phyloP scores from a whole-genome alignment of 768 basidiomycete species.

The Russula emetica region DNA sequence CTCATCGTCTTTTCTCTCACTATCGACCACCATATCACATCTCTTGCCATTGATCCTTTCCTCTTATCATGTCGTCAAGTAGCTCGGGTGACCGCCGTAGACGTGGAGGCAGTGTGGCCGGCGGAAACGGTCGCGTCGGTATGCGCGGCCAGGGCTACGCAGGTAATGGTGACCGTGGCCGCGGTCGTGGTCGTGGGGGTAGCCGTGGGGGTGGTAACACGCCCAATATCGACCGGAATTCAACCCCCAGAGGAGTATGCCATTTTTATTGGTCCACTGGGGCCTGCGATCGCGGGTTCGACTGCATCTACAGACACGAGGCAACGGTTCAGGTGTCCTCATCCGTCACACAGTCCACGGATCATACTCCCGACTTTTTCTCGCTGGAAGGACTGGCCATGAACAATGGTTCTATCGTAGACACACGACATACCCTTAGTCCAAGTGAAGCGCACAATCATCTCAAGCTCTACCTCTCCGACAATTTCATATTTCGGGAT shows the following conservation, averaged over 20 bases:
- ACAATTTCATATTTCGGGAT: constrained; percentile 30
- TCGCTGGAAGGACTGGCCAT: constrained; percentile 28
- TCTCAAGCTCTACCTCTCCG: constrained; percentile 29
- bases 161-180: constrained; percentile 6
- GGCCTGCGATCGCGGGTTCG: constrained; percentile 30
- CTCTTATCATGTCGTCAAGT: constrained; percentile 13
- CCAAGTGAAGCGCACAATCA: constrained; percentile 33
- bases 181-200: constrained; percentile 5
- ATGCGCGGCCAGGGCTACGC: background rate
- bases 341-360: constrained; percentile 1
- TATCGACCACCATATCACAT: background rate
- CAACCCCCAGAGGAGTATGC: constrained; percentile 31
- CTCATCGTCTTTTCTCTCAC: background rate
- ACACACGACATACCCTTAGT: constrained; percentile 19
- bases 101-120: background rate
- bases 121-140: constrained; percentile 1
- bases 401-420: constrained; percentile 23
- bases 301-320: constrained; percentile 33
- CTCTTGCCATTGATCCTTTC: background rate
- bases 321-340: constrained; percentile 10
- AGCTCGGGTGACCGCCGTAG: constrained; percentile 1
- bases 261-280: constrained; percentile 33
- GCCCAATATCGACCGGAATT: constrained; percentile 8
- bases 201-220: constrained; percentile 21
- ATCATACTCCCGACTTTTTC: constrained; percentile 29